Base-by-base conservation (phyloP, 805 yeast genomes). In the Hermanozyma aechmeae region DNA sequence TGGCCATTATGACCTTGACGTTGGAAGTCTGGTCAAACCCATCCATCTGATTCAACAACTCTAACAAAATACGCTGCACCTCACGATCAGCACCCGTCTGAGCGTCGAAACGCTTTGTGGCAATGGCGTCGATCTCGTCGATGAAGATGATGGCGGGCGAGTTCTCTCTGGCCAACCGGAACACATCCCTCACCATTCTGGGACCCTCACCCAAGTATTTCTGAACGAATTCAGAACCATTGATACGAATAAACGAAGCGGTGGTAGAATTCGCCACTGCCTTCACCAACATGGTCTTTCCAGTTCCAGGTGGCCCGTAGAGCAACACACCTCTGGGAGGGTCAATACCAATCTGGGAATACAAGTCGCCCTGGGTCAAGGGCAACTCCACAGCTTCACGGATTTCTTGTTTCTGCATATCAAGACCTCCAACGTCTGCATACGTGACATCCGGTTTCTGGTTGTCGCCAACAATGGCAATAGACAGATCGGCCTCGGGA, bases 271-370 rank as follows among this genome's bases (percentile, higher is more conserved):
- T 89, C 9, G 99, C 99, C 26, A 92, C 99, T 0, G 99, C 98
- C 58, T 92, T 92, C 27, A 92, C 99, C 52, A 92, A 71, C 97
- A 92, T 87, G 14, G 99, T 92, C 58, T 92, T 92, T 48, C 99
- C 99, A 1, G 98, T 92, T 54, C 99, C 99, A 27, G 99, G 99
- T 8, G 98, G 97, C n/a, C 99, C 99, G 58, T 92, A 92, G 37
- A 92, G 66, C 43, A 92, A 61, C 17, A 92, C 98, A 47, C 99
- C 99, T 43, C 97, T 77, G 39, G 99, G 99, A 13, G 98, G 98
- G 48, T 92, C 97, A 41, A 92, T 87, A 61, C 99, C 99, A 50
- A 92, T 92, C 59, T 92, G 97, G 50, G 84, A 81, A 61, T 92
- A 92, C 41, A 93, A 67, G 47, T 93, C 98, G 22, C 92, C 93